These are phyloP conservation scores for Coemansia sp. DNA, from an alignment of 192 early-diverging fungal species.

Conservation along the genomic window DNA sequence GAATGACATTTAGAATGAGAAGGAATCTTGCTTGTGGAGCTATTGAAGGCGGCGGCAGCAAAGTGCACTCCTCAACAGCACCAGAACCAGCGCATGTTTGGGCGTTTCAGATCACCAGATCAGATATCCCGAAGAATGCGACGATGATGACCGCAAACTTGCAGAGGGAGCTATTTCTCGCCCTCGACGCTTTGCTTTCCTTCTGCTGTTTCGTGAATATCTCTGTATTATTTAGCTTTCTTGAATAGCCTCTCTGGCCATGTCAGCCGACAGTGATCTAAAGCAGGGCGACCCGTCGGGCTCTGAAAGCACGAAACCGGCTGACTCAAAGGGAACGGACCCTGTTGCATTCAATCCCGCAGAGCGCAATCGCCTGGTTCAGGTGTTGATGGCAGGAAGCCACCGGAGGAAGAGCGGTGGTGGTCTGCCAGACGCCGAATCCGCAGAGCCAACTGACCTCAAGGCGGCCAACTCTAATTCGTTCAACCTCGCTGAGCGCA, in stretches of 20 bases:
- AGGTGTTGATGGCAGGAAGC: conserved; percentile 13
- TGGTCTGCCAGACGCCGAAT: too few relatives aligned
- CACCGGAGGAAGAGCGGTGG: too few relatives aligned
- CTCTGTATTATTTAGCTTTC: neutral
- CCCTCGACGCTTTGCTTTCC: neutral
- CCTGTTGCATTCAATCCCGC: neutral
- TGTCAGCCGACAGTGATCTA: neutral
- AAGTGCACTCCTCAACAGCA: too few relatives aligned
- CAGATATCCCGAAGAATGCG: too few relatives aligned
- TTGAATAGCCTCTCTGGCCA: neutral
- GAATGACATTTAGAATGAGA: neutral
- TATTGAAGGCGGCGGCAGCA: too few relatives aligned
- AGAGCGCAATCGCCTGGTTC: conserved; percentile 8
- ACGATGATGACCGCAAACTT: too few relatives aligned
- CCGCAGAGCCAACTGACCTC: neutral
- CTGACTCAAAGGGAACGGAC: neutral
- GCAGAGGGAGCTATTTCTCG: too few relatives aligned
- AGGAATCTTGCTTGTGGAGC: too few relatives aligned
- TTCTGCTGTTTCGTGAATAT: neutral
- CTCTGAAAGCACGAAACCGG: too few relatives aligned
- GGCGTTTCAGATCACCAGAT: too few relatives aligned
- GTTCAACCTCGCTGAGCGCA: conserved; percentile 15
- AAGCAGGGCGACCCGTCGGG: neutral
- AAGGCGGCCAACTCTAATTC: too few relatives aligned
- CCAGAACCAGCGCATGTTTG: too few relatives aligned